Conservation (phyloP, 768 basidiomycete genomes). For the Mycena latifolia region DNA sequence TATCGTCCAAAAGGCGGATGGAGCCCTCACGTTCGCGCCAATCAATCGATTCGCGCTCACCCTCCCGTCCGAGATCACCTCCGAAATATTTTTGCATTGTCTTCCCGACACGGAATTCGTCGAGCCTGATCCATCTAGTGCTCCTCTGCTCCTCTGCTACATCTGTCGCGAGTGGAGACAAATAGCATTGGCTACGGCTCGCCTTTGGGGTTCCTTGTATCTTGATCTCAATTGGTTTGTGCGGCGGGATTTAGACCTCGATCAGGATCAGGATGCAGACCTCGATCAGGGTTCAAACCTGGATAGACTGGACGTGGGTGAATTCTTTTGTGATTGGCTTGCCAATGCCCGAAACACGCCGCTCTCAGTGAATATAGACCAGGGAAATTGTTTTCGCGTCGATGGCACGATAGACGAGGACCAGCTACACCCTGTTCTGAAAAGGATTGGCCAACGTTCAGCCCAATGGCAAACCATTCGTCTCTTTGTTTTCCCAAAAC, state of each 20-base stretch:
- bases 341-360: constrained; percentile 6
- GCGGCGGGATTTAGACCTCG: too few species aligned
- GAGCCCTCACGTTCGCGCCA: constrained; percentile 9
- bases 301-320: too few species aligned
- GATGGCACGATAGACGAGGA: neutral
- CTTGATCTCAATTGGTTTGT: constrained; percentile 11
- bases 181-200: constrained; percentile 17
- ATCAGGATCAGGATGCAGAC: too few species aligned
- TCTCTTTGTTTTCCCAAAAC: neutral
- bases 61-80: constrained; percentile 12
- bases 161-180: constrained; percentile 27
- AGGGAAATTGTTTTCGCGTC: neutral
- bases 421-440: neutral
- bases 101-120: constrained; percentile 12
- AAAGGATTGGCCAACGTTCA: constrained; percentile 8
- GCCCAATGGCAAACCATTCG: constrained; percentile 17
- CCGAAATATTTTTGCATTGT: constrained; percentile 1
- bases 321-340: constrained; percentile 13
- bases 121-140: neutral
- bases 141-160: constrained; percentile 23
- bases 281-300: too few species aligned
- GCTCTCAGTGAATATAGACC: constrained; percentile 9
- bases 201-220: constrained; percentile 29
- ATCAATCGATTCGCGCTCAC: constrained; percentile 15
- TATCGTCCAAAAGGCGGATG: constrained; percentile 7